phyloP scores from a whole-genome alignment of 2,329 filamentous ascomycete species.

The Periconia digitata region DNA sequence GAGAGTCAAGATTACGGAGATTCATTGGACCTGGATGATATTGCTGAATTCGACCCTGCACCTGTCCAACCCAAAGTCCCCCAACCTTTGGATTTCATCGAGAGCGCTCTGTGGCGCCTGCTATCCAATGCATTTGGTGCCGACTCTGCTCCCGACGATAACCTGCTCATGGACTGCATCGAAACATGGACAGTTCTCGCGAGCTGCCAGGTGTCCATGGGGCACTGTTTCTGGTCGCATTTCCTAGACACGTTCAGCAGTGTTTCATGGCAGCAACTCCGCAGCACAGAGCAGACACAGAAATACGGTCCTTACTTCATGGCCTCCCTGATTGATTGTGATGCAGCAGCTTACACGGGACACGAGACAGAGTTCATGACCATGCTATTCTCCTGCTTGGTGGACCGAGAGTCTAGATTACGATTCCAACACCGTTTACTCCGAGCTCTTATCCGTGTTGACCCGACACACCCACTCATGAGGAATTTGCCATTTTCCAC shows the following conservation, averaged over 20 bases:
- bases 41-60: constrained; percentile 36
- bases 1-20: constrained; percentile 68
- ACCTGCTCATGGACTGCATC: constrained; percentile 53
- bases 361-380: constrained; percentile 54
- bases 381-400: constrained; percentile 57
- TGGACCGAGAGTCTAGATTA: constrained; percentile 61
- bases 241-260: constrained; percentile 58
- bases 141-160: constrained; percentile 56
- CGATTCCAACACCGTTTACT: constrained; percentile 64
- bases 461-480: constrained; percentile 51
- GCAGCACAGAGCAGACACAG: constrained; percentile 48
- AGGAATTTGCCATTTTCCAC: constrained; percentile 60
- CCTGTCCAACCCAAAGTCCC: constrained; percentile 1
- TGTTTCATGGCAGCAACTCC: constrained; percentile 53
- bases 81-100: constrained; percentile 45
- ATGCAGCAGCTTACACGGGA: constrained; percentile 45
- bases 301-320: constrained; percentile 51
- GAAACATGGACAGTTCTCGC: constrained; percentile 59
- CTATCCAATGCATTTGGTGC: constrained; percentile 65
- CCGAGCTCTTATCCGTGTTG: constrained; percentile 54
- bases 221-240: constrained; percentile 55
- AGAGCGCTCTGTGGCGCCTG: constrained; percentile 54
- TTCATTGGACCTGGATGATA: constrained; percentile 56
- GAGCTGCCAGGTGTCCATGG: constrained; percentile 47
- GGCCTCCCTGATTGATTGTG: constrained; percentile 43